Percentiles rank a stretch among this genome's conserved stretches.
Conservation (phyloP, 1,284 basidiomycete genomes). For the Sparassis latifolia region DNA sequence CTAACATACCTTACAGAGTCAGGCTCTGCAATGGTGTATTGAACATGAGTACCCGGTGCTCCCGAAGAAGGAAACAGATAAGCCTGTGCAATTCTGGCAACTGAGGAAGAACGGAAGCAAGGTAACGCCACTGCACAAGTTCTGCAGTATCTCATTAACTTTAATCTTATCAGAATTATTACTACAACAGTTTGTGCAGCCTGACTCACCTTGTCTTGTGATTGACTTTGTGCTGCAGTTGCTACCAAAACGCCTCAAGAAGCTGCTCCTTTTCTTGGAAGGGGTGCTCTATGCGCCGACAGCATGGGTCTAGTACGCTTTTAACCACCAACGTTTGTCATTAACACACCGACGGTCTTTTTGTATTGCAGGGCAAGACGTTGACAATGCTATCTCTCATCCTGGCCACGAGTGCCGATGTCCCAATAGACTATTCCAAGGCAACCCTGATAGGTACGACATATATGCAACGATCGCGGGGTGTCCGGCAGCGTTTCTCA, state of each 20-base stretch:
- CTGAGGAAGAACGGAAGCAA: slow-evolving; percentile 46
- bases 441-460: slow-evolving; percentile 69
- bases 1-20: slow-evolving; percentile 37
- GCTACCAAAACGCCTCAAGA: slow-evolving; percentile 76
- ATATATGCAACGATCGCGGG: too few species aligned
- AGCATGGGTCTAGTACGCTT: slow-evolving; percentile 69
- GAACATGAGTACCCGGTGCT: slow-evolving; percentile 68
- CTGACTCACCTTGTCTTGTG: not conserved
- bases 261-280: slow-evolving; percentile 59
- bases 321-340: not conserved
- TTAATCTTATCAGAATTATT: slow-evolving; percentile 39
- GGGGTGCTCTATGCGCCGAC: slow-evolving; percentile 83
- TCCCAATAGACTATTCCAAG: slow-evolving; percentile 48
- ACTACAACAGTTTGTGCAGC: slow-evolving; percentile 54
- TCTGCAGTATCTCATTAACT: slow-evolving; percentile 2
- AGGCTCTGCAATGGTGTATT: slow-evolving; percentile 77
- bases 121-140: slow-evolving; percentile 25
- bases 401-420: slow-evolving; percentile 65
- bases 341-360: not conserved
- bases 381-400: slow-evolving; percentile 76
- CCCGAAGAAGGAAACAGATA: slow-evolving; percentile 58
- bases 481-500: too few species aligned
- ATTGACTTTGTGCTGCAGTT: slow-evolving; percentile 34
- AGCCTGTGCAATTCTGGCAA: slow-evolving; percentile 86
- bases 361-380: slow-evolving; percentile 64